Percentiles rank a stretch among this genome's conserved stretches.
Conservation (phyloP, 306 rosid genomes). For the Vigna mungo region DNA sequence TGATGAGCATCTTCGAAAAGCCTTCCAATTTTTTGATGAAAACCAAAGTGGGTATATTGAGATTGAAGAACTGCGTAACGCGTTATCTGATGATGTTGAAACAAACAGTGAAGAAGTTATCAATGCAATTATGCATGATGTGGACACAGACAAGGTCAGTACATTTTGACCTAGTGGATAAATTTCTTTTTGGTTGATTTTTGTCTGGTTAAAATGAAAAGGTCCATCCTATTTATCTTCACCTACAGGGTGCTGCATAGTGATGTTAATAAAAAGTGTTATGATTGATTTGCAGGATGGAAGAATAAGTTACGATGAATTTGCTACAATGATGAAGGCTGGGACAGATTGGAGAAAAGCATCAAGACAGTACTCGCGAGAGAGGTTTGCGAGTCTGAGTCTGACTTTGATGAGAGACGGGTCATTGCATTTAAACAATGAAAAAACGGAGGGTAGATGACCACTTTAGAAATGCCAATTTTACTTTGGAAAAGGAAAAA, state of each 20-base stretch:
- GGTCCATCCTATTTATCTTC: not conserved
- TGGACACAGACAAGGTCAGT: slow-evolving; percentile 95
- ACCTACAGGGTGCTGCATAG: not conserved
- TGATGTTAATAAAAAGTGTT: not conserved
- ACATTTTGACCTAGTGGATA: slow-evolving; percentile 1
- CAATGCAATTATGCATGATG: slow-evolving; percentile 80
- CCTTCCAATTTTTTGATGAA: slow-evolving; percentile 84
- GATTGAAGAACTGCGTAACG: slow-evolving; percentile 76
- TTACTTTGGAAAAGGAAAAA: slow-evolving; percentile 44
- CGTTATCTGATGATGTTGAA: slow-evolving; percentile 70
- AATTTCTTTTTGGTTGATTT: not conserved
- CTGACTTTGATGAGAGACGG: slow-evolving; percentile 76
- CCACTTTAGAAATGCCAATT: slow-evolving; percentile 19
- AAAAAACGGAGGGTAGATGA: slow-evolving; percentile 48
- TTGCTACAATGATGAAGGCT: slow-evolving; percentile 92
- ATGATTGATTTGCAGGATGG: slow-evolving; percentile 73
- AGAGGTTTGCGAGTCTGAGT: slow-evolving; percentile 84
- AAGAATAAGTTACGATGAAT: slow-evolving; percentile 86
- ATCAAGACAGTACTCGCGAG: slow-evolving; percentile 95
- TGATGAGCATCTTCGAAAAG: slow-evolving; percentile 83
- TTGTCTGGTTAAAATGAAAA: not conserved
- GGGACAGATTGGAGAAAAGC: slow-evolving; percentile 99
- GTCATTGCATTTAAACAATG: slow-evolving; percentile 60
- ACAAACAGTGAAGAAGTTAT: slow-evolving; percentile 74
- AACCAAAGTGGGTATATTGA: slow-evolving; percentile 76